Evolutionary conservation across 768 basidiomycete genomes (phyloP), one percentile per base, ranked within the genome.

Genomic region (Sistotremastrum suecicum): DNA sequence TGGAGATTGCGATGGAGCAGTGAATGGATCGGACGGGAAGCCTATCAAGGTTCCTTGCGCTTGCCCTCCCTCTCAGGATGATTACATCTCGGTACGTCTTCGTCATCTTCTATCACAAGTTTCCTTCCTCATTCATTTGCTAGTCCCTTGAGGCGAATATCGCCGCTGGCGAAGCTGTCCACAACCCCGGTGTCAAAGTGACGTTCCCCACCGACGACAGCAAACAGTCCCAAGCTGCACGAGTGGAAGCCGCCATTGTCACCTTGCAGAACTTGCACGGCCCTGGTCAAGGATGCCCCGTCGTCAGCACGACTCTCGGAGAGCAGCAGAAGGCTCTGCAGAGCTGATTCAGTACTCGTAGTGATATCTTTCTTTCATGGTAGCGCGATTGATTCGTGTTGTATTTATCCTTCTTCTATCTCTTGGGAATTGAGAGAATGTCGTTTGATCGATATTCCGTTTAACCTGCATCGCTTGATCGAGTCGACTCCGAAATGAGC

Each of bases 1-100:
- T 5, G 81, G 78, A n/a, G 72, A 82, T 50, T 82, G 82, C 48
- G 77, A 82, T 48, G 81, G 80, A 5, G 69, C 70, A 1, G 68
- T 76, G 34, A 68, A 69, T 3, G 76, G 75, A 28, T 63, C 75
- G 5, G 64, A 72, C 33, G 79, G 78, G 2, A 59, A 67, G 31
- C 66, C 71, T 6, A 66, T 82, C 53, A 71, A 73, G 58, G 67
- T 83, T 12, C 80, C 80, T 3, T 82, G 78, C 55, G 53, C 61
- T 34, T 83, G 80, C 59, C 80, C 80, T 33, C 60, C 60, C 37
- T 49, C 50, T 38, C 56, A 53, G 39, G n/a, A 47, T 6, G 32
- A 57, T 41, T 60, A 57, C 37, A 56, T 60, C 12, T 48, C 57
- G 11, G 59, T 61, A 48, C 39, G 51, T 3, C 8, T 20, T 3